Evolutionary conservation across 257 asterid species (phyloP), one percentile per base, ranked within the genome.

Genomic region (Oldenlandia corymbosa): DNA sequence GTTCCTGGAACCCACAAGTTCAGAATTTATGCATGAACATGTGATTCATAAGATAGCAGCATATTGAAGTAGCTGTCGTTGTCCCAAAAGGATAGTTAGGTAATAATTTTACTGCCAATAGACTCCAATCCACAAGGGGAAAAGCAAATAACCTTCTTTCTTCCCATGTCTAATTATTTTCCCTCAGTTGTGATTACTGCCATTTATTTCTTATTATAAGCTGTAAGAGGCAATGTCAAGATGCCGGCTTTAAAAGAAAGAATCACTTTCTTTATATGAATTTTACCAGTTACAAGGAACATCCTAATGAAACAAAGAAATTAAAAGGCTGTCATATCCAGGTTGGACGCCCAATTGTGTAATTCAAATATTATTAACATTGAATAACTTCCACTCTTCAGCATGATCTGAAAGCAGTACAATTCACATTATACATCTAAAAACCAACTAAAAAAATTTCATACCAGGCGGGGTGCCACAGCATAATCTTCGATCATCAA

Each of bases 391-490:
- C 1, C 20, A 24, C 18, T 52, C 58, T 64, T 49, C 37, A 31
- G 7, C 10, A 26, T 27, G 32, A 66, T 28, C 57, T 39, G 41
- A 28, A 42, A 30, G 7, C 24, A 66, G 28, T 31, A 16, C 28
- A 20, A 45, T 46, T 24, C 28, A 56, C 14, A 32, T 24, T 27
- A 13, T 17, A 13, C 1, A 18, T 48, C 26, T 21, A 23, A 10
- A 14, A 48, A 49, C 32, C 46, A 18, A 11, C 18, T 18, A n/a
- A 32, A 13, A 66, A 56, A 37, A 41, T 20, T 47, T 26, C 42
- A 73, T 81, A 91, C 97, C 94, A 0, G 98, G 95, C 3, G 85
- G 91, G 41, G 98, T 91, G 27, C 98, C 98, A 70, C 98, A 91
- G 55, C 98, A 91, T 76, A 91, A 60, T 81, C 98, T 80, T 18